Evolutionary conservation across 1,284 basidiomycete genomes (phyloP).

Genomic region (Ustilago cynodontis): DNA sequence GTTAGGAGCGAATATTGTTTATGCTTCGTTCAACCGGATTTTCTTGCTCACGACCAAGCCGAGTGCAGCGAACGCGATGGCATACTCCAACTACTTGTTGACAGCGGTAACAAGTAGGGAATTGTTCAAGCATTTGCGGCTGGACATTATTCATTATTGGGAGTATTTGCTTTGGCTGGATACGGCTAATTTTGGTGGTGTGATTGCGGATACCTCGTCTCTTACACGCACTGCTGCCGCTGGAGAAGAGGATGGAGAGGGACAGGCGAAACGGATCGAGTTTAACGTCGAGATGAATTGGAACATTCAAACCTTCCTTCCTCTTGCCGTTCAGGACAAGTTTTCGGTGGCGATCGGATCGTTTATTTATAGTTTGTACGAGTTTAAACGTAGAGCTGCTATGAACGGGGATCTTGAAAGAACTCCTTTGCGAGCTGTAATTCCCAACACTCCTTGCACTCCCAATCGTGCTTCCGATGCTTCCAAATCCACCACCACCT

Average conservation of each 20-base stretch:
- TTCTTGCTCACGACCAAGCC: slow-evolving; percentile 95
- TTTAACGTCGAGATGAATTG: slow-evolving; percentile 81
- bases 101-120: slow-evolving; percentile 94
- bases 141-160: slow-evolving; percentile 90
- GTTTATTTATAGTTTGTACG: slow-evolving; percentile 88
- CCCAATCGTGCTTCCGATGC: not conserved
- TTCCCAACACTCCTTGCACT: slow-evolving; percentile 73
- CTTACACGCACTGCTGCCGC: slow-evolving; percentile 22
- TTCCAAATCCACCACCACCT: too few species aligned
- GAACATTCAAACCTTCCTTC: slow-evolving; percentile 94
- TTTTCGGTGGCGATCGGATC: slow-evolving; percentile 82
- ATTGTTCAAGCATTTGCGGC: slow-evolving; percentile 91
- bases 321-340: slow-evolving; percentile 82
- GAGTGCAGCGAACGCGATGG: slow-evolving; percentile 87
- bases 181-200: slow-evolving; percentile 89
- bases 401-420: slow-evolving; percentile 72
- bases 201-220: slow-evolving; percentile 74
- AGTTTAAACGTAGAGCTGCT: slow-evolving; percentile 77
- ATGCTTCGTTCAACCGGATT: slow-evolving; percentile 93
- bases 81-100: slow-evolving; percentile 92
- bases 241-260: slow-evolving; percentile 74
- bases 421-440: slow-evolving; percentile 77
- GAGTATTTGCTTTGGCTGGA: slow-evolving; percentile 98
- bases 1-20: slow-evolving; percentile 87
- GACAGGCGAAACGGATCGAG: slow-evolving; percentile 6